Percentiles rank a stretch among this genome's conserved stretches.
Evolutionary conservation across 768 basidiomycete genomes (phyloP).

Genomic region (Termitomyces sp.): DNA sequence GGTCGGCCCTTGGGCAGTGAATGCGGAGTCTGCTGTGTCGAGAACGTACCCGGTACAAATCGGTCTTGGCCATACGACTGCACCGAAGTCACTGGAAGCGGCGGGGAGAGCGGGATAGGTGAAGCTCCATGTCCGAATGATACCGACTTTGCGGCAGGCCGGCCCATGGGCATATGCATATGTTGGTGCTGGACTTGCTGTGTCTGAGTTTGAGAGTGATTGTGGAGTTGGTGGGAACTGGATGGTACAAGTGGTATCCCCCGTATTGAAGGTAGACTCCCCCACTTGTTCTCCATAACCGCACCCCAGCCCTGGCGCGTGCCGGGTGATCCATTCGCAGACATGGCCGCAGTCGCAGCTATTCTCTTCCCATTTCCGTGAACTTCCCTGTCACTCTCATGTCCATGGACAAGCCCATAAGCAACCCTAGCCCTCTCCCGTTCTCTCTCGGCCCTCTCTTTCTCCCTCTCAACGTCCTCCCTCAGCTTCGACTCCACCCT

Average conservation of each 20-base stretch:
- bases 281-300: constrained; percentile 9
- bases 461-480: constrained; percentile 40
- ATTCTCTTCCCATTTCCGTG: constrained; percentile 28
- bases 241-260: constrained; percentile 1
- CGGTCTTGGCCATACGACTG: neutral
- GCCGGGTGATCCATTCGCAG: neutral
- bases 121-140: constrained; percentile 35
- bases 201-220: neutral
- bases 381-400: constrained; percentile 5
- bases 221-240: constrained; percentile 12
- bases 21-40: neutral
- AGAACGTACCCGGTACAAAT: constrained; percentile 4
- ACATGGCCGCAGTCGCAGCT: constrained; percentile 6
- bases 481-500: constrained; percentile 56
- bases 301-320: constrained; percentile 8
- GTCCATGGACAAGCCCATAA: constrained; percentile 10
- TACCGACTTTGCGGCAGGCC: constrained; percentile 50
- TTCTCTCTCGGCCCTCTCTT: constrained; percentile 22
- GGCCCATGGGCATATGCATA: constrained; percentile 21
- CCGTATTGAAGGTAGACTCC: neutral
- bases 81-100: constrained; percentile 27
- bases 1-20: constrained; percentile 44
- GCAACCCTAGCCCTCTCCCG: constrained; percentile 8
- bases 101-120: constrained; percentile 14
- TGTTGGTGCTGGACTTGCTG: constrained; percentile 1